Base-by-base conservation (phyloP, 495 filamentous ascomycete species). In the Xylaria telfairii region DNA sequence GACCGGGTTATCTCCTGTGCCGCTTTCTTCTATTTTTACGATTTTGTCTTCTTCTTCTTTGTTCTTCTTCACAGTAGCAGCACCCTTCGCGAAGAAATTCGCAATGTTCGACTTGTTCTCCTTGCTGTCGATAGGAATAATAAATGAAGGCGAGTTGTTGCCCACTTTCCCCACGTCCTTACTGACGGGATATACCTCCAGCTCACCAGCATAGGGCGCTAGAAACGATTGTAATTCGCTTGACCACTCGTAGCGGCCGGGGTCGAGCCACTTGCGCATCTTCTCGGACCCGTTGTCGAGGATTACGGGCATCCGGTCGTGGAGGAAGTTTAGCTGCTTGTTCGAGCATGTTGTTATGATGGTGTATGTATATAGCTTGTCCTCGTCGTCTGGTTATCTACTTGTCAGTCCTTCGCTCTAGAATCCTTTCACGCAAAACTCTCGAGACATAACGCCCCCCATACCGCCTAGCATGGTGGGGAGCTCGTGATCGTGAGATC, bases 291-390 rank as follows among this genome's bases (percentile, higher is more conserved):
- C 90, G 37, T 91, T 87, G 0, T 97, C 92, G 5, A 99, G 75
- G 21, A 99, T 94, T 0, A 96, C 96, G 0, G 96, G 96, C 96
- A 99, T 99, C 21, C 96, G 88, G 67, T 97, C 92, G 72, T 99
- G 96, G 32, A 99, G 80, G 72, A 97, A 98, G 24, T 84, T 87
- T 26, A 98, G 78, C 75, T 94, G 92, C 46, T 89, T 82, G 66
- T 93, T 95, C 21, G 93, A 91, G 30, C 90, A 84, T 4, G 95
- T 98, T 4, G 96, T 99, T 74, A 98, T 94, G 73, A 99, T 86
- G 0, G 96, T 94, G 77, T 96, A 99, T 0, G 92, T 94, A 74
- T 93, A 97, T 9, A 89, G 79, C 76, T 89, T 90, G 69, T 92
- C 89, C 10, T 91, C 85, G 9, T 72, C 72, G 32, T 72, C 76